Percentiles rank a stretch among this genome's conserved stretches.
These are phyloP conservation scores for Schoenoplectus tabernaemontani DNA, from an alignment of 202 grass and related monocot species.

Conservation along the genomic window DNA sequence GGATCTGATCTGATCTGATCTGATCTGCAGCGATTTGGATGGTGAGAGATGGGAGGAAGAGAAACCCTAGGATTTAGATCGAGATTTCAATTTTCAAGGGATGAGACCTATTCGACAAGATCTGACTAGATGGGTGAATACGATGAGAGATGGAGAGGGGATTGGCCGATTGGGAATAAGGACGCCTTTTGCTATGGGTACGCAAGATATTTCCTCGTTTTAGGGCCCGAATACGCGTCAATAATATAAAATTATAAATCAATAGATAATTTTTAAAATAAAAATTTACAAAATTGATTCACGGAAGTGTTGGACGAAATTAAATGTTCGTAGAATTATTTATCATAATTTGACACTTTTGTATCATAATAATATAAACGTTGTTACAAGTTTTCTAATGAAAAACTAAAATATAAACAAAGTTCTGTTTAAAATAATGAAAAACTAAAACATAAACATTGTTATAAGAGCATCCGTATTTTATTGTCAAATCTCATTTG, in stretches of 20 bases:
- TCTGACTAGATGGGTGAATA: background rate
- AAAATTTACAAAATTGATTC: too few relatives aligned
- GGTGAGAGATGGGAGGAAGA: conserved; percentile 11
- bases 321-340: background rate
- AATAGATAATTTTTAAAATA: too few relatives aligned
- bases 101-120: background rate
- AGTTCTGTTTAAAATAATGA: too few relatives aligned
- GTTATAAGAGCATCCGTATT: too few relatives aligned
- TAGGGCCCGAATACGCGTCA: background rate
- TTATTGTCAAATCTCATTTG: too few relatives aligned
- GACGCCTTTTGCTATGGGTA: background rate
- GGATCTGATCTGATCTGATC: conserved; percentile 12
- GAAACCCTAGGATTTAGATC: conserved; percentile 76
- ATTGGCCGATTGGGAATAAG: too few relatives aligned
- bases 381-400: too few relatives aligned
- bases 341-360: background rate
- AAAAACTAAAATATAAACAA: too few relatives aligned
- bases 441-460: too few relatives aligned
- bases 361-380: too few relatives aligned
- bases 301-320: too few relatives aligned
- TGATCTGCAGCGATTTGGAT: conserved; percentile 21
- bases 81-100: conserved; percentile 27
- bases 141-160: conserved; percentile 33
- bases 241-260: too few relatives aligned
- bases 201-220: background rate